Conservation (phyloP, 371 early-diverging fungal genomes). For the Rhizopus sp. region DNA sequence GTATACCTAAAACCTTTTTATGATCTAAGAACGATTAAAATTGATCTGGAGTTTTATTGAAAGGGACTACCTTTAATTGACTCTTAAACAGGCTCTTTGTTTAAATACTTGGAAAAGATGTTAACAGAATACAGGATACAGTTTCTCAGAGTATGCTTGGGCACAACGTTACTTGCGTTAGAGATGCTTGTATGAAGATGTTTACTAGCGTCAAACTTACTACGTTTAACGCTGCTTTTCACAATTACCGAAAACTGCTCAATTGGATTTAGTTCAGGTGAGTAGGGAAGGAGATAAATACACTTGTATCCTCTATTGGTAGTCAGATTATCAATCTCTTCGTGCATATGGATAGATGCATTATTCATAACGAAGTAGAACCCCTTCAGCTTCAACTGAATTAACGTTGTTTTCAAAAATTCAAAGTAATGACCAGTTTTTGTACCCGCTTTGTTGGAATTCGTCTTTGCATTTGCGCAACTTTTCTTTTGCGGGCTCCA, state of each 20-base stretch:
- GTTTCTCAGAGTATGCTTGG: background rate
- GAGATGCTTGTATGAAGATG: slow-evolving; percentile 5
- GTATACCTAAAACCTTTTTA: too few relatives aligned
- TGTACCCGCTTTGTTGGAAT: too few relatives aligned
- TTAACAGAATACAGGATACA: slow-evolving; percentile 11
- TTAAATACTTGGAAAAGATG: slow-evolving; percentile 7
- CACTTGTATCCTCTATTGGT: slow-evolving; percentile 6
- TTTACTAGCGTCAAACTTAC: slow-evolving; percentile 1
- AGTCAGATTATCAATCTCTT: background rate
- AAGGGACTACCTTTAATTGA: too few relatives aligned
- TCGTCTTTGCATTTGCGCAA: slow-evolving; percentile 1
- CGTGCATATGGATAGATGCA: slow-evolving; percentile 3
- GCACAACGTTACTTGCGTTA: slow-evolving; percentile 14
- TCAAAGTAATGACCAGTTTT: slow-evolving; percentile 6
- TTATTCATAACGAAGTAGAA: slow-evolving; percentile 7
- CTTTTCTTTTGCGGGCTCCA: slow-evolving; percentile 9
- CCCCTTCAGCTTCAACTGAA: slow-evolving; percentile 3
- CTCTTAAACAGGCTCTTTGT: too few relatives aligned
- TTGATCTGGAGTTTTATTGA: too few relatives aligned
- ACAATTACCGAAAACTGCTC: slow-evolving; percentile 19
- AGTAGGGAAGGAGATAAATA: slow-evolving; percentile 13
- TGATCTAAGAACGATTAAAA: too few relatives aligned
- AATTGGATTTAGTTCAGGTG: slow-evolving; percentile 20
- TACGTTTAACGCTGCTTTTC: slow-evolving; percentile 8
- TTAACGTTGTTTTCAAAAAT: slow-evolving; percentile 8